These are phyloP conservation scores for Baorangia bicolor DNA, from an alignment of 768 basidiomycete genomes.

Conservation along the genomic window DNA sequence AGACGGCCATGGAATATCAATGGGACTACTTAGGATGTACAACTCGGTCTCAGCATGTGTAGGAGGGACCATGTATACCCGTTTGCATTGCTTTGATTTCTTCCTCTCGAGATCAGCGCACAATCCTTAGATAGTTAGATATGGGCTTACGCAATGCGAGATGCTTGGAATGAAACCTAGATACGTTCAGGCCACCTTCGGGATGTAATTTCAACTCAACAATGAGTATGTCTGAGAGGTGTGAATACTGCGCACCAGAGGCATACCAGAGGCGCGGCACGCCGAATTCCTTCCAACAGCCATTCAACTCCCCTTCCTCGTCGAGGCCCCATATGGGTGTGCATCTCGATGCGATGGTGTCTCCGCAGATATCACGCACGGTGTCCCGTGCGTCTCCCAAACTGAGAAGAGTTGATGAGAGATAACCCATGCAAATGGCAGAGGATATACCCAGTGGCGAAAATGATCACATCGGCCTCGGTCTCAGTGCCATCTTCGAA, in stretches of 20 bases:
- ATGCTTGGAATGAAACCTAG: conserved; percentile 7
- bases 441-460: conserved; percentile 19
- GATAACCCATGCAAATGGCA: not conserved
- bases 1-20: not conserved
- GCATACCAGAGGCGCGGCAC: conserved; percentile 4
- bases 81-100: conserved; percentile 20
- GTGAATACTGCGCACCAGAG: not conserved
- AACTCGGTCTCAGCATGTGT: not conserved
- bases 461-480: conserved; percentile 26
- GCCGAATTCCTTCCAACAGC: no score
- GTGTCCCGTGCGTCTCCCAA: no score
- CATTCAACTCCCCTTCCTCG: no score
- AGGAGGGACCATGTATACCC: conserved; percentile 5
- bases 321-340: no score
- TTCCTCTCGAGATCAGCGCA: not conserved
- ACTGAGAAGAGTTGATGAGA: conserved; percentile 24
- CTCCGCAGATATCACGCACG: no score
- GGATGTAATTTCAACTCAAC: not conserved
- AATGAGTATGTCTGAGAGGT: not conserved
- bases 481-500: conserved; percentile 27
- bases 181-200: not conserved
- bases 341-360: no score
- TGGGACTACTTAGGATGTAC: not conserved
- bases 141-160: conserved; percentile 12
- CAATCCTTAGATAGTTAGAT: not conserved